Percentiles rank a stretch among this genome's conserved stretches.
phyloP scores from a whole-genome alignment of 345 rosid genomes.

The Gossypioides kirkii region DNA sequence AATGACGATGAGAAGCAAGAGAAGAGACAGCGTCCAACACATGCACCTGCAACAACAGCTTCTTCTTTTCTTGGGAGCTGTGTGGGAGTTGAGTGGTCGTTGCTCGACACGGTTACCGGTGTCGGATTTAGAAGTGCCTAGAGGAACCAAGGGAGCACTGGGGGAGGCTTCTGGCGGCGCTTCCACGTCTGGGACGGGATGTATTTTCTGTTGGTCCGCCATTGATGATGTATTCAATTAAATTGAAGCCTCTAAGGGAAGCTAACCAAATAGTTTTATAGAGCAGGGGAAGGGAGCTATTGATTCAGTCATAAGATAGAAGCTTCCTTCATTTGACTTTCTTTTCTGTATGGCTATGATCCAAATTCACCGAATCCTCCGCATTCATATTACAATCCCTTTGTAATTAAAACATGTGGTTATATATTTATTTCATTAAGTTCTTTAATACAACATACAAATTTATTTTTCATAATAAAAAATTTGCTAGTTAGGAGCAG shows the following conservation, averaged over 20 bases:
- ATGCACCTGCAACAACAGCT: slow-evolving; percentile 57
- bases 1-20: slow-evolving; percentile 43
- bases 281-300: background rate
- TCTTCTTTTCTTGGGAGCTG: slow-evolving; percentile 41
- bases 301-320: background rate
- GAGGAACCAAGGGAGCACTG: slow-evolving; percentile 53
- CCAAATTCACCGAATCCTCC: background rate
- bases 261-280: background rate
- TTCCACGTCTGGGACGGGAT: slow-evolving; percentile 61
- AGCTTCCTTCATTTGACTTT: slow-evolving; percentile 17
- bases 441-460: too few relatives aligned
- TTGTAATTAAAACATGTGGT: background rate
- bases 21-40: slow-evolving; percentile 54
- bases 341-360: too few relatives aligned
- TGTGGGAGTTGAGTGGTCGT: slow-evolving; percentile 22
- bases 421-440: too few relatives aligned
- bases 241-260: background rate
- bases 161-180: slow-evolving; percentile 29
- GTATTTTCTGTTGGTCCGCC: slow-evolving; percentile 62
- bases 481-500: too few relatives aligned
- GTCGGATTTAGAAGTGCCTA: slow-evolving; percentile 48
- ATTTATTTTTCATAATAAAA: too few relatives aligned
- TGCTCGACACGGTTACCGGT: slow-evolving; percentile 17
- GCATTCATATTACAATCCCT: background rate
- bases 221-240: slow-evolving; percentile 1